These are phyloP conservation scores for Syzygium malaccense DNA, from an alignment of 441 rosid genomes.

Conservation along the genomic window DNA sequence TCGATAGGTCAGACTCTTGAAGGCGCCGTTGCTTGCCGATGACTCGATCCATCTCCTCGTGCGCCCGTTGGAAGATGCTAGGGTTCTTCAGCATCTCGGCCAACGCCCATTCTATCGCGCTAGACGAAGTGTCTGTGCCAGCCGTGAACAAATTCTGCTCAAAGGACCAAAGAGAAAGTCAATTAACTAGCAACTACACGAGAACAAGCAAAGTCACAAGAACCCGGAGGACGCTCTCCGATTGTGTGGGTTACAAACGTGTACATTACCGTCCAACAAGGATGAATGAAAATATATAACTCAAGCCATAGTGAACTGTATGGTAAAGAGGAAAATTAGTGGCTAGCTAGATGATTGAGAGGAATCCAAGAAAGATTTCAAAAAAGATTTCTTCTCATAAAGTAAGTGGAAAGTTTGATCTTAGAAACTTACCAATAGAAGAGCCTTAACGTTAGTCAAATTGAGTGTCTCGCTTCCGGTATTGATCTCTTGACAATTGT, in stretches of 20 bases:
- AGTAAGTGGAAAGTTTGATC: not conserved
- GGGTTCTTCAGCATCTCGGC: not conserved
- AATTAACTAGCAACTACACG: not conserved
- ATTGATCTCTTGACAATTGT: not conserved
- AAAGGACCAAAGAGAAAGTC: not conserved
- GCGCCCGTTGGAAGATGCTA: not conserved
- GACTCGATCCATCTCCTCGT: slow-evolving; percentile 4
- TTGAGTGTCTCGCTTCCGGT: not conserved
- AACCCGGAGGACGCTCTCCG: not conserved
- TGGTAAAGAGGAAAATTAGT: no score
- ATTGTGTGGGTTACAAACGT: no score
- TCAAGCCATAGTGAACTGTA: no score
- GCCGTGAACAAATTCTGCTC: slow-evolving; percentile 4
- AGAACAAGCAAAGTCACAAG: not conserved
- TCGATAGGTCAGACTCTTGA: not conserved
- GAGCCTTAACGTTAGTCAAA: not conserved
- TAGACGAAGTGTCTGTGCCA: slow-evolving; percentile 1
- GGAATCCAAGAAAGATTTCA: not conserved
- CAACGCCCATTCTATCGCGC: not conserved
- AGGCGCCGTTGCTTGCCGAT: not conserved
- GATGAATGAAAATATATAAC: no score
- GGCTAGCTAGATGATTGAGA: not conserved
- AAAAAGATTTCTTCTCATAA: no score
- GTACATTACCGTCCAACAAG: no score
- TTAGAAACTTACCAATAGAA: not conserved